A percentile compares a stretch with the other conserved stretches of the same genome.
Evolutionary conservation across 768 basidiomycete genomes (phyloP).

Genomic region (Suillus sp.): DNA sequence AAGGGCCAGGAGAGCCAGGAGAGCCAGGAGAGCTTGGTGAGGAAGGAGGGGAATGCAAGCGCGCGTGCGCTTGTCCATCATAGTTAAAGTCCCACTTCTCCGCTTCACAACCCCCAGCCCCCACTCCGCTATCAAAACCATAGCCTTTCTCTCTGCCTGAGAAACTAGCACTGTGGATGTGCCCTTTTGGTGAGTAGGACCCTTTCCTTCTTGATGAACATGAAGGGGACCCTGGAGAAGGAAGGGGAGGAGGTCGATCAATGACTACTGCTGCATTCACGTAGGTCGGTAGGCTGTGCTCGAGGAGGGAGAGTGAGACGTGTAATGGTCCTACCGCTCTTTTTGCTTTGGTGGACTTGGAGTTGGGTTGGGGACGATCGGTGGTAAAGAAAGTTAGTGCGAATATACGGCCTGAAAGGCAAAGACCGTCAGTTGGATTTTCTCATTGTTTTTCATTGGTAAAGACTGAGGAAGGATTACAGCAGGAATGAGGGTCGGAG

Average conservation of each 20-base stretch:
- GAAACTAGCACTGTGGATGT: not conserved
- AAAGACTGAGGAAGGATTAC: too few species aligned
- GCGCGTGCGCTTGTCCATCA: conserved; percentile 3
- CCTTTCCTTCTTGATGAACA: conserved; percentile 12
- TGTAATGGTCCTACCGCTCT: conserved; percentile 35
- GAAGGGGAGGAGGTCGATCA: conserved; percentile 30
- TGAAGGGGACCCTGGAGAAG: conserved; percentile 15
- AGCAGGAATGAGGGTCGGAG: not conserved
- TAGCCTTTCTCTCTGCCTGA: not conserved
- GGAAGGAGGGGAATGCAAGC: conserved; percentile 2
- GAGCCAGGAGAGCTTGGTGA: conserved; percentile 10
- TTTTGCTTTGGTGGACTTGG: not conserved
- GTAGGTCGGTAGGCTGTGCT: conserved; percentile 60
- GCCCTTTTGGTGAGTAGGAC: not conserved
- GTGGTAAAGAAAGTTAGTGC: conserved; percentile 26
- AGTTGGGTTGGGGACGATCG: conserved; percentile 8
- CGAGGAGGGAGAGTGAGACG: conserved; percentile 51
- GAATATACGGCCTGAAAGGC: conserved; percentile 30
- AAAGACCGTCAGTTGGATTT: conserved; percentile 37
- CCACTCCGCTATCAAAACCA: not conserved
- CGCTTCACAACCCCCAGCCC: not conserved
- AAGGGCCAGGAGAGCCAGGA: too few species aligned
- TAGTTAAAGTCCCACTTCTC: conserved; percentile 10
- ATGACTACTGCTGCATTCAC: conserved; percentile 56
- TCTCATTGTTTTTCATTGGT: too few species aligned